Evolutionary conservation across 768 basidiomycete species (phyloP).

Genomic region (Lentinula sp.): DNA sequence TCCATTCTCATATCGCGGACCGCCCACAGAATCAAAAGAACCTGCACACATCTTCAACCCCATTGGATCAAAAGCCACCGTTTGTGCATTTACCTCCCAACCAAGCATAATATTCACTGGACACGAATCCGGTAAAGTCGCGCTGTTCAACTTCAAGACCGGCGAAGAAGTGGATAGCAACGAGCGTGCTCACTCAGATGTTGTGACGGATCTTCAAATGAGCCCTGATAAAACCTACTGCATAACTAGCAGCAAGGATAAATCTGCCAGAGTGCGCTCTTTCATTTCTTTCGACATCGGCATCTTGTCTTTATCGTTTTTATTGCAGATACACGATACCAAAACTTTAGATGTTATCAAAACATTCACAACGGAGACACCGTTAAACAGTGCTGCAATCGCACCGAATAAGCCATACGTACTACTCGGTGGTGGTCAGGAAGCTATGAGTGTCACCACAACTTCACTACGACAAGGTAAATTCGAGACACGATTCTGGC

Average conservation of each 20-base stretch:
- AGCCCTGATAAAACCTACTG: conserved; percentile 90
- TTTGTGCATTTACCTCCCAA: conserved; percentile 82
- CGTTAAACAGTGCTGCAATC: conserved; percentile 89
- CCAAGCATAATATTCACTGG: conserved; percentile 84
- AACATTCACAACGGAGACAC: conserved; percentile 89
- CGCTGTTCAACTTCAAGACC: conserved; percentile 81
- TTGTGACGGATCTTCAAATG: conserved; percentile 90
- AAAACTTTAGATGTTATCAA: conserved; percentile 88
- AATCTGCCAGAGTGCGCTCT: conserved; percentile 77
- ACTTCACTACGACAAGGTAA: conserved; percentile 92
- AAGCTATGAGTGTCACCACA: conserved; percentile 95
- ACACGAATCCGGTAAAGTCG: conserved; percentile 94
- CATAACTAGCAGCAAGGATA: conserved; percentile 95
- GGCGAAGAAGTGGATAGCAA: conserved; percentile 82
- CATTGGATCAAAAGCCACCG: conserved; percentile 92
- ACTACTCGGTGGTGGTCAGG: conserved; percentile 93
- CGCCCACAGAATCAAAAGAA: conserved; percentile 59
- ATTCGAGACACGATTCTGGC: conserved; percentile 98
- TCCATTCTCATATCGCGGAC: neutral
- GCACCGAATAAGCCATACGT: conserved; percentile 84
- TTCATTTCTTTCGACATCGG: neutral
- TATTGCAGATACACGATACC: conserved; percentile 72
- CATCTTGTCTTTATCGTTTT: neutral
- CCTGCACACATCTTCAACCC: conserved; percentile 80
- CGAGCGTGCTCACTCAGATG: conserved; percentile 82